These are phyloP conservation scores for Trifolium fragiferum DNA, from an alignment of 306 rosid genomes.

Conservation along the genomic window DNA sequence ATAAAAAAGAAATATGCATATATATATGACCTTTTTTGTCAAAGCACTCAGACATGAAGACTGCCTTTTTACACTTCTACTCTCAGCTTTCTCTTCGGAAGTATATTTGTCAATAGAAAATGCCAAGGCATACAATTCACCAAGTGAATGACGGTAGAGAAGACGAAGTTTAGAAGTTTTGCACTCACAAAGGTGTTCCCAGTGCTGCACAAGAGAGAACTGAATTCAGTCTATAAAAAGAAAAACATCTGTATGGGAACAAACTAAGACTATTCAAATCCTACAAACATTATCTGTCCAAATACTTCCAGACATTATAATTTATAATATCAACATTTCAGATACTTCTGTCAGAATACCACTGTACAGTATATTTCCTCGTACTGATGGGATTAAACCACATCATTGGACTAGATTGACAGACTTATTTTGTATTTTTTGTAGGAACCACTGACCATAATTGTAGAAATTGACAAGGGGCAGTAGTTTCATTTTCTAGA, in stretches of 20 bases:
- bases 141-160: constrained; percentile 87
- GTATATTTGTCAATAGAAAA: constrained; percentile 60
- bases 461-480: constrained; percentile 4
- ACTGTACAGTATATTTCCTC: constrained; percentile 1
- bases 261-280: constrained; percentile 26
- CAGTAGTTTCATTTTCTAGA: constrained; percentile 2
- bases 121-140: constrained; percentile 74
- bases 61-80: constrained; percentile 55
- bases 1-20: constrained; percentile 1
- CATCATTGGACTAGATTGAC: not conserved
- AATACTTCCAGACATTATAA: constrained; percentile 27
- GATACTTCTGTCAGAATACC: constrained; percentile 10
- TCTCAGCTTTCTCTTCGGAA: constrained; percentile 57
- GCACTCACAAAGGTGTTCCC: constrained; percentile 95
- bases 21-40: constrained; percentile 68
- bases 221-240: constrained; percentile 38
- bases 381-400: not conserved
- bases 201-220: constrained; percentile 69
- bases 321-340: constrained; percentile 13
- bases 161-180: constrained; percentile 68
- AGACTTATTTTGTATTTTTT: not conserved
- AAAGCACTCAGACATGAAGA: constrained; percentile 60
- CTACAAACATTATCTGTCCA: constrained; percentile 25
- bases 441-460: constrained; percentile 7
- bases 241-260: constrained; percentile 16